Conservation (phyloP, 2,329 filamentous ascomycete species). For the Monosporascus sp. region DNA sequence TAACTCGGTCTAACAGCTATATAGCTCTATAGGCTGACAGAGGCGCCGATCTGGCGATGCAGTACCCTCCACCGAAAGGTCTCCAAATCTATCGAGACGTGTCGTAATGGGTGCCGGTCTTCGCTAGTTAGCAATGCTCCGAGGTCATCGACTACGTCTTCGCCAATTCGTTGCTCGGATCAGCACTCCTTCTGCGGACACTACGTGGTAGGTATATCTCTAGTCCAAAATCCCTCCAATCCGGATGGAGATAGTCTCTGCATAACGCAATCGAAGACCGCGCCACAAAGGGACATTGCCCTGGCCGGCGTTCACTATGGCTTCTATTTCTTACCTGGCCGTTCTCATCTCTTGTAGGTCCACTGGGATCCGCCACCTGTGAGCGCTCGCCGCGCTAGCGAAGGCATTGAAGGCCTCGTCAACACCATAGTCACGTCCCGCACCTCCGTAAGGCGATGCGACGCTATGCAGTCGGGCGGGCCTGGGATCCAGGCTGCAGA, state of each 20-base stretch:
- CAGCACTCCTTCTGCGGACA: no score
- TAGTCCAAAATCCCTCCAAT: background rate
- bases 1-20: no score
- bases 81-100: no score
- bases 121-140: no score
- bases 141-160: no score
- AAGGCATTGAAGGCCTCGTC: conserved; percentile 71
- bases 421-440: conserved; percentile 54
- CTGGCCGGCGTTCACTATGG: background rate
- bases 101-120: no score
- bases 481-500: conserved; percentile 60
- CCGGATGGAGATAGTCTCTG: background rate
- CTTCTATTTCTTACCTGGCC: background rate
- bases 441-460: background rate
- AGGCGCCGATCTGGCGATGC: no score
- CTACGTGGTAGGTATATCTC: background rate
- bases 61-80: no score
- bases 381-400: conserved; percentile 57
- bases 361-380: conserved; percentile 68
- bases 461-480: conserved; percentile 61
- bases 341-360: conserved; percentile 43
- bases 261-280: background rate
- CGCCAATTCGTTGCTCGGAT: no score
- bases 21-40: no score
- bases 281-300: background rate